A percentile compares a stretch with the other conserved stretches of the same genome.
Evolutionary conservation across 768 basidiomycete genomes (phyloP).

Genomic region (Omphalotus guepiniiformis): DNA sequence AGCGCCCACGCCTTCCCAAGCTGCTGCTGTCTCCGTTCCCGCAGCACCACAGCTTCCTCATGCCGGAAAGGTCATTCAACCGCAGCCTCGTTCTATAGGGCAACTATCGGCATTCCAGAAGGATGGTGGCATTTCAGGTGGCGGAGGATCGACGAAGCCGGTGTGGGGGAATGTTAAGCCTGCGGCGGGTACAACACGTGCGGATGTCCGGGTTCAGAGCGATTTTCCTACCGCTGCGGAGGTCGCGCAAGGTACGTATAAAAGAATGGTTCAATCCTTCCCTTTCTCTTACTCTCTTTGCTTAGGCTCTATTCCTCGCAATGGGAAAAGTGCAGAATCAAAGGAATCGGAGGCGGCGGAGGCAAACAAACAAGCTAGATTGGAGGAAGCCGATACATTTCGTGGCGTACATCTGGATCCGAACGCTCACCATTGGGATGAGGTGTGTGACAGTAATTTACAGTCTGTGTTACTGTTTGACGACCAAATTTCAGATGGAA

Average conservation of each 20-base stretch:
- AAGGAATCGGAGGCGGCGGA: slow-evolving; percentile 51
- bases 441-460: too few relatives aligned
- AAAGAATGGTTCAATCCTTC: too few relatives aligned
- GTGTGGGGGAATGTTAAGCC: slow-evolving; percentile 70
- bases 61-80: slow-evolving; percentile 63
- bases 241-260: slow-evolving; percentile 80
- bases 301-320: slow-evolving; percentile 14
- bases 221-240: slow-evolving; percentile 98
- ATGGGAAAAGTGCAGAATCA: slow-evolving; percentile 25
- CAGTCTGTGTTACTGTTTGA: neutral
- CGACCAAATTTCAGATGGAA: slow-evolving; percentile 55
- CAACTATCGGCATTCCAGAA: slow-evolving; percentile 9
- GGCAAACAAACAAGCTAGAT: slow-evolving; percentile 56
- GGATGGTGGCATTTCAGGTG: slow-evolving; percentile 8
- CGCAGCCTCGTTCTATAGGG: slow-evolving; percentile 48
- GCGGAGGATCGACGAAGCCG: slow-evolving; percentile 28
- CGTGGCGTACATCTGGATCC: slow-evolving; percentile 91
- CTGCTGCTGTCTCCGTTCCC: slow-evolving; percentile 22
- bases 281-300: too few relatives aligned
- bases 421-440: slow-evolving; percentile 96
- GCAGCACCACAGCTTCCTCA: slow-evolving; percentile 51
- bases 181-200: slow-evolving; percentile 30
- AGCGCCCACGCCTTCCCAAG: slow-evolving; percentile 29
- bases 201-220: slow-evolving; percentile 40
- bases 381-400: slow-evolving; percentile 91